These are phyloP conservation scores for Diaporthe sp. DNA, from an alignment of 2,329 filamentous ascomycete species.

Conservation along the genomic window DNA sequence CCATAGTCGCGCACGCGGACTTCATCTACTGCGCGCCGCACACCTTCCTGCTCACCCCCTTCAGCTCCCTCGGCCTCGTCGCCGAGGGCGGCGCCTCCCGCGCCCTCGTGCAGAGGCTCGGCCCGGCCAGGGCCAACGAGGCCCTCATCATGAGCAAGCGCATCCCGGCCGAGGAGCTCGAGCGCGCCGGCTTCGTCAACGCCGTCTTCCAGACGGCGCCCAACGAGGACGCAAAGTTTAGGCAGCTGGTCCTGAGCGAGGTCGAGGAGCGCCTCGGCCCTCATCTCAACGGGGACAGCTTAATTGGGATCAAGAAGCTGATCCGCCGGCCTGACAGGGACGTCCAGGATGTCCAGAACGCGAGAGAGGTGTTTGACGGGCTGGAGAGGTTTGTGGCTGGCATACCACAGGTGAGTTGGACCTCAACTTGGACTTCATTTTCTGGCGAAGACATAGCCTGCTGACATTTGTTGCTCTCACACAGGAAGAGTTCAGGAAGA, in stretches of 20 bases:
- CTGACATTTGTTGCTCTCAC: neutral
- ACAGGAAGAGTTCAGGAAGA: conserved; percentile 80
- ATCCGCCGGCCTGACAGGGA: conserved; percentile 80
- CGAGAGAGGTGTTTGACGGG: conserved; percentile 86
- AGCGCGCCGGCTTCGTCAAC: conserved; percentile 85
- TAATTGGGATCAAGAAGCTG: conserved; percentile 86
- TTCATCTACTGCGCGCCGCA: conserved; percentile 90
- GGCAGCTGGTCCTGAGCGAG: conserved; percentile 78
- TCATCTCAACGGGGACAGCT: conserved; percentile 82
- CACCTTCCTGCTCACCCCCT: conserved; percentile 90
- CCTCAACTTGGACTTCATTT: neutral
- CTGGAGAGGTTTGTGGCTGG: conserved; percentile 83
- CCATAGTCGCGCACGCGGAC: conserved; percentile 84
- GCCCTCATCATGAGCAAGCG: conserved; percentile 90
- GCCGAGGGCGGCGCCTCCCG: conserved; percentile 85
- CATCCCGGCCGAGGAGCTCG: conserved; percentile 78
- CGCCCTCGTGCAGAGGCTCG: conserved; percentile 83
- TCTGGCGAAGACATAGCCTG: neutral
- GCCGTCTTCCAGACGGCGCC: conserved; percentile 72
- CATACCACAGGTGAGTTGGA: conserved; percentile 71
- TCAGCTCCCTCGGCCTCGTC: conserved; percentile 89
- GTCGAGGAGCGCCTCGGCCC: conserved; percentile 83
- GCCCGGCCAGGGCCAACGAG: conserved; percentile 86
- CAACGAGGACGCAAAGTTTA: conserved; percentile 76
- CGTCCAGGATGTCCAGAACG: conserved; percentile 79